phyloP scores from a whole-genome alignment of 2,329 filamentous ascomycete species.

The Chlorencoelia australis region DNA sequence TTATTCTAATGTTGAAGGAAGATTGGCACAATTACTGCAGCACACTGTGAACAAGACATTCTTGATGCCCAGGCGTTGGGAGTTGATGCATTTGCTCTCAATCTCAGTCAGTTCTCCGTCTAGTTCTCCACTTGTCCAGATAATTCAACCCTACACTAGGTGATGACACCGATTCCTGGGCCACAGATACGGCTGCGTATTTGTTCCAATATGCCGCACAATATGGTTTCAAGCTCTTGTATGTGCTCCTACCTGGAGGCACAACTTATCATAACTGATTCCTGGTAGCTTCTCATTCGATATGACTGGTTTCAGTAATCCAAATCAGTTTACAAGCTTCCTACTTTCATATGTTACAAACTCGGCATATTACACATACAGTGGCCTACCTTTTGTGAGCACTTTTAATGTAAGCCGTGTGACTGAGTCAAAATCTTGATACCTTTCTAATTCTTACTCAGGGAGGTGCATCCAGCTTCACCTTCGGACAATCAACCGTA shows the following conservation, averaged over 20 bases:
- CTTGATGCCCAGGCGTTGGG: constrained; percentile 10
- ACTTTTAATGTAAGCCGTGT: constrained; percentile 13
- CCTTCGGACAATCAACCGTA: constrained; percentile 17
- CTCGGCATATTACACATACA: constrained; percentile 10
- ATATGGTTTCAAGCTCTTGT: constrained; percentile 11
- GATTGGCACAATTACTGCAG: constrained; percentile 9
- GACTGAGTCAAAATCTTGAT: too few species aligned
- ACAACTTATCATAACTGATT: neutral
- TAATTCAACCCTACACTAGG: neutral
- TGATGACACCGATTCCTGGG: constrained; percentile 4
- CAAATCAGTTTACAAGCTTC: constrained; percentile 8
- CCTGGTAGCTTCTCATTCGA: constrained; percentile 12
- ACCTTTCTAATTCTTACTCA: neutral
- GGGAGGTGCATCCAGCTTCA: constrained; percentile 11
- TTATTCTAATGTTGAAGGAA: neutral
- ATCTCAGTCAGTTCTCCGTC: constrained; percentile 2
- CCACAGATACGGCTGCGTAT: constrained; percentile 1
- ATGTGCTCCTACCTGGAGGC: neutral
- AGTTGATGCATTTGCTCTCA: constrained; percentile 12
- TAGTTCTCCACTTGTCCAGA: neutral
- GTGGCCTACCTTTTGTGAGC: constrained; percentile 9
- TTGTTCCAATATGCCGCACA: constrained; percentile 9
- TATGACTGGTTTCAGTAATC: constrained; percentile 11
- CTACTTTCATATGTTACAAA: constrained; percentile 7
- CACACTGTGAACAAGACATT: constrained; percentile 11